Conservation (phyloP, 2,329 filamentous ascomycete species). For the Sarocladium kiliense region DNA sequence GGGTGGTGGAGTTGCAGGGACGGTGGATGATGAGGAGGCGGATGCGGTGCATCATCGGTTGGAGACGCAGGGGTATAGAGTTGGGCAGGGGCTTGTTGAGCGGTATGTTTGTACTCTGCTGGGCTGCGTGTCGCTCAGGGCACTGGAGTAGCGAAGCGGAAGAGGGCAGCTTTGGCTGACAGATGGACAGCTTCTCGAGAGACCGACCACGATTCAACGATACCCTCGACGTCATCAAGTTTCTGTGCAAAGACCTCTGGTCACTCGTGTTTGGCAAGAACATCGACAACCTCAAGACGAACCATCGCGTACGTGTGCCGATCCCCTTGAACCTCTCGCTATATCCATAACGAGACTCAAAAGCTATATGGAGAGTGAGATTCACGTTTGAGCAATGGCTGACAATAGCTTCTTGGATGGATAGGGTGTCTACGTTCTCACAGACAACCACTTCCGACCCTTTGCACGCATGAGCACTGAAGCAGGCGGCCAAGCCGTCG, state of each 20-base stretch:
- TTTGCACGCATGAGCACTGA: conserved; percentile 87
- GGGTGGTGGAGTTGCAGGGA: neutral
- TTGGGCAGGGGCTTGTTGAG: conserved; percentile 88
- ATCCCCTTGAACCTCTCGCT: too few relatives aligned
- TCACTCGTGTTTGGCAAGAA: conserved; percentile 92
- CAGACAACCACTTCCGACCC: conserved; percentile 86
- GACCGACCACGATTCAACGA: conserved; percentile 86
- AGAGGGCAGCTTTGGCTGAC: too few relatives aligned
- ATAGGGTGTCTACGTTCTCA: conserved; percentile 90
- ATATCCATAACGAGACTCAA: too few relatives aligned
- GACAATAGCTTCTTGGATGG: too few relatives aligned
- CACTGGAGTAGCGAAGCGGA: neutral
- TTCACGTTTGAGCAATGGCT: too few relatives aligned
- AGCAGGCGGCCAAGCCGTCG: conserved; percentile 64
- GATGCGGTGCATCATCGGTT: conserved; percentile 83
- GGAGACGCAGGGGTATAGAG: conserved; percentile 81
- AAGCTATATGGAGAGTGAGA: too few relatives aligned
- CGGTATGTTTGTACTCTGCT: conserved; percentile 57
- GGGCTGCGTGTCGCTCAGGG: neutral
- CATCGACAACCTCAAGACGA: conserved; percentile 97
- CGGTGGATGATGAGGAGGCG: conserved; percentile 70
- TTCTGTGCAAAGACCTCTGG: conserved; percentile 98
- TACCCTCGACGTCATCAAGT: conserved; percentile 94
- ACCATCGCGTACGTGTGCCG: conserved; percentile 69
- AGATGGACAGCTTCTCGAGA: conserved; percentile 63